Base-by-base conservation (phyloP, 2,329 filamentous ascomycete genomes). In the Alternaria triticina region DNA sequence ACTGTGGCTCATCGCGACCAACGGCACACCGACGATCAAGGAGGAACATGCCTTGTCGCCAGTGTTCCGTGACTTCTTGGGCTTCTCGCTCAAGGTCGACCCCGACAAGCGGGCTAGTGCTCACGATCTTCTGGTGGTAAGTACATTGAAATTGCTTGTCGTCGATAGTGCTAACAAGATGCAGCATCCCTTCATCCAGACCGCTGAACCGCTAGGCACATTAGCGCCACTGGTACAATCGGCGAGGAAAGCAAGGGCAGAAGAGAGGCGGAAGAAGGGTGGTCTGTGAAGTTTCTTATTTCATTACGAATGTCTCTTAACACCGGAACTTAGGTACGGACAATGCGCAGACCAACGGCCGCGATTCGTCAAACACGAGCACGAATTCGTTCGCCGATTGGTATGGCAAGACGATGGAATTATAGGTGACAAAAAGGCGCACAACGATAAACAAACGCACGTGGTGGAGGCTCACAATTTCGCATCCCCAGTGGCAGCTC, bases 61-160 rank as follows among this genome's bases (percentile, higher is more conserved):
- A 0, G 87, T 95, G 4, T 97, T 99, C 85, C 88, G 89, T 66
- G 94, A 98, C 79, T 99, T 98, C 80, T 83, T 99, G 67, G 90
- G 92, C 74, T 94, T 97, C 80, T 95, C 96, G 6, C 86, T 99
- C 58, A 97, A 96, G 85, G 96, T 99, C 6, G 96, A 98, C 77
- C 95, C 96, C 1, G 96, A 98, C 83, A 97, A 97, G 88, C 87
- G 96, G 81, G 94, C 94, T 43, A 97, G 93, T 76, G 96, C 96
- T 36, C 93, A 97, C 81, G 95, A 98, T 84, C 83, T 99, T 64
- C 85, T 99, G 72, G 90, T 92, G 83, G 96, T 98, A 87, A 83
- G 91, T 85, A 28, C 57, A 33, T 5, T 22, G 5, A 49, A 36
- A 11, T 40, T 23, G 28, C 45, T 58, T 4, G 12, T 22, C n/a